Conservation (phyloP, 2,329 filamentous ascomycete species). For the Phialophora verrucosa region DNA sequence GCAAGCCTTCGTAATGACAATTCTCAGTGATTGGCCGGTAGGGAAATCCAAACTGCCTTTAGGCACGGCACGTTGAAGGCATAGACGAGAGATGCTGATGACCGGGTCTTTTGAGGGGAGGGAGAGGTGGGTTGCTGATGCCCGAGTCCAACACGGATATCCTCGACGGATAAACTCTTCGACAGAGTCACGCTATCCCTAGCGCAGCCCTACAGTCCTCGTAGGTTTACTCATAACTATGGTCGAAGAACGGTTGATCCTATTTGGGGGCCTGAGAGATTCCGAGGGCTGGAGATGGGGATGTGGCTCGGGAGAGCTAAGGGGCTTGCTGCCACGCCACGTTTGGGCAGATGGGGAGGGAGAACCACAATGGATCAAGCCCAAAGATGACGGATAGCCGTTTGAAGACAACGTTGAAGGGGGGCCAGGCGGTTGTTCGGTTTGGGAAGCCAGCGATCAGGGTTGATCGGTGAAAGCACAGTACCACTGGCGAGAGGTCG, state of each 20-base stretch:
- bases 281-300: constrained; percentile 18
- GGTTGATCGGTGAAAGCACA: constrained; percentile 15
- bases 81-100: constrained; percentile 23
- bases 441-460: constrained; percentile 23
- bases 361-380: constrained; percentile 16
- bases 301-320: constrained; percentile 23
- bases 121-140: constrained; percentile 28
- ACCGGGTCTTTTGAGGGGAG: constrained; percentile 22
- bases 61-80: constrained; percentile 28
- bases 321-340: constrained; percentile 16
- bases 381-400: constrained; percentile 22
- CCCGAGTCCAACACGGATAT: constrained; percentile 21
- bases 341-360: constrained; percentile 19
- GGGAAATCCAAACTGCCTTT: constrained; percentile 18
- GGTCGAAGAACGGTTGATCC: constrained; percentile 22
- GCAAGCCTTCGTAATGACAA: constrained; percentile 16
- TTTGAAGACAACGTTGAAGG: constrained; percentile 17
- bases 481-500: constrained; percentile 12
- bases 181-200: constrained; percentile 20
- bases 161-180: constrained; percentile 30
- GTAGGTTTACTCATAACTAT: constrained; percentile 20
- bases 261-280: constrained; percentile 30
- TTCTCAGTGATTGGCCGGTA: constrained; percentile 22
- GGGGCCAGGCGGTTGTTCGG: constrained; percentile 27
- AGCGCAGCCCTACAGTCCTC: constrained; percentile 29